phyloP scores from a whole-genome alignment of 2,329 filamentous ascomycete species.

The Trichoderma semiorbis region DNA sequence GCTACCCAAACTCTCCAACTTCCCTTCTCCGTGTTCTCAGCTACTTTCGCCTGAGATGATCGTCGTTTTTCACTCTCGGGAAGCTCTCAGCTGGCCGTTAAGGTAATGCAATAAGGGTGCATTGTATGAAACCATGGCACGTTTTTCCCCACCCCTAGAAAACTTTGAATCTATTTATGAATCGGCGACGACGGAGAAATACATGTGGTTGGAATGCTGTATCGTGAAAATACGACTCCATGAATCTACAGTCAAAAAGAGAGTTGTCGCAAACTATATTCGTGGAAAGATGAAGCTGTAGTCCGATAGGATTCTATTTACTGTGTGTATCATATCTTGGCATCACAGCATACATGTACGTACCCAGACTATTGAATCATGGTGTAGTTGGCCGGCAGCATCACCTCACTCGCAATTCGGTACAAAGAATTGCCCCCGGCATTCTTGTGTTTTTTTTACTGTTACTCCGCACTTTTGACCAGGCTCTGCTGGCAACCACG shows the following conservation, averaged over 20 bases:
- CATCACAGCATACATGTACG: neutral
- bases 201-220: neutral
- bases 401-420: neutral
- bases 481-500: neutral
- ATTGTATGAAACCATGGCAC: slow-evolving; percentile 13
- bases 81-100: neutral
- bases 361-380: neutral
- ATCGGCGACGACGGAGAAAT: neutral
- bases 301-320: neutral
- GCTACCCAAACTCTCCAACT: neutral
- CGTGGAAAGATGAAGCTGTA: neutral
- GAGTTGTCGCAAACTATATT: neutral
- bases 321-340: neutral
- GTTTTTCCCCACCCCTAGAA: neutral
- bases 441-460: neutral
- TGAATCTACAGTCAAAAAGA: neutral
- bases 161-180: slow-evolving; percentile 6
- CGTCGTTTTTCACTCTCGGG: neutral
- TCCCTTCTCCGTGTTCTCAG: neutral
- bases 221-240: neutral
- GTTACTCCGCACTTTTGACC: slow-evolving; percentile 5
- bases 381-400: neutral
- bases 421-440: neutral
- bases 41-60: neutral
- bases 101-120: slow-evolving; percentile 7